Conservation (phyloP, 306 rosid genomes). For the Lablab purpureus region DNA sequence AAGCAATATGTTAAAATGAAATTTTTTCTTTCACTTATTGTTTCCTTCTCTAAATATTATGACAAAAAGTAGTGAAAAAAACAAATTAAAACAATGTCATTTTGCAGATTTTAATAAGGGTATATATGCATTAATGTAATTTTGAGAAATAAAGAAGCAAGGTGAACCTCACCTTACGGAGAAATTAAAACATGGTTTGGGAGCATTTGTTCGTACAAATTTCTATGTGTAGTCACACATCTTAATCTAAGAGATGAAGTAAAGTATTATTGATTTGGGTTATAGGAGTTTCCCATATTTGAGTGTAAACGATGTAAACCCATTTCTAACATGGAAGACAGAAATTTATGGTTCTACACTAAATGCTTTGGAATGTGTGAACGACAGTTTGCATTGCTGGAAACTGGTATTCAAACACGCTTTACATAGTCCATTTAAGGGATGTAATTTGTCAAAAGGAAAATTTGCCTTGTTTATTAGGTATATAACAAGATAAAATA, state of each 20-base stretch:
- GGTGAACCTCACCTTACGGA: background rate
- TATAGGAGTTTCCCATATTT: background rate
- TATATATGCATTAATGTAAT: background rate
- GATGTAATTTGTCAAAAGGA: background rate
- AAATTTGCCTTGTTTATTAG: no score
- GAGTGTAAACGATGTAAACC: background rate
- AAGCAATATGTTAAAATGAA: background rate
- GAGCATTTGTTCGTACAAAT: no score
- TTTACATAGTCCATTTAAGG: background rate
- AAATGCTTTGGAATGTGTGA: background rate
- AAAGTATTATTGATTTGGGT: no score
- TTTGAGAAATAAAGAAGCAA: background rate
- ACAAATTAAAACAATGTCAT: background rate
- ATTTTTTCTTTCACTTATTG: background rate
- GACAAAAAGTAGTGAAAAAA: background rate
- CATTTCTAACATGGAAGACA: background rate
- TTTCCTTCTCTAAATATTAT: background rate
- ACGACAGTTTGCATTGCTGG: background rate
- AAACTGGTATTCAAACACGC: background rate
- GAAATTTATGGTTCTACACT: background rate
- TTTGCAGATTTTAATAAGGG: background rate
- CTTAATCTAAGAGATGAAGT: no score
- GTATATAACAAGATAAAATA: no score
- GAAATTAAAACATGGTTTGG: no score
- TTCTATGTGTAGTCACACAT: background rate